Base-by-base conservation (phyloP, 768 basidiomycete genomes). In the Lanmaoa pseudosensibilis region DNA sequence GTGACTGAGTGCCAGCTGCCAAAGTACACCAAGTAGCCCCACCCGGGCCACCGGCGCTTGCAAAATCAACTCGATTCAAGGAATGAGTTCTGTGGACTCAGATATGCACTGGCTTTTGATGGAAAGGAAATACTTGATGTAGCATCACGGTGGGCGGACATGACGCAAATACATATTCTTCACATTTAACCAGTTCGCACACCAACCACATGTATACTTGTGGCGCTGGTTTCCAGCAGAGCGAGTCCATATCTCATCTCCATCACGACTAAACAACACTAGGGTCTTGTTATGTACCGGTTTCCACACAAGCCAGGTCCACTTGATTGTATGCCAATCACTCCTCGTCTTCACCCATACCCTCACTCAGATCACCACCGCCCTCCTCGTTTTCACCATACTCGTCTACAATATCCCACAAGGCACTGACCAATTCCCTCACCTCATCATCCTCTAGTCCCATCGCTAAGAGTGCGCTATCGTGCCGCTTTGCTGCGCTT, bases 361-460 rank as follows among this genome's bases (percentile, higher is more conserved):
- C 45, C 21, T 61, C 62, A 32, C 30, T 54, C 40, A 60, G 62
- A 30, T 63, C 63, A 19, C 62, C 68, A 13, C 62, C 69, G 16
- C 51, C 66, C 11, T 50, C 57, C 34, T 60, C 68, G 36, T 52
- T 58, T 33, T 62, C 73, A 19, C 69, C 75, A 46, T 74, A 77
- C 18, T 54, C 69, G 55, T 86, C 85, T 46, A 80, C 77, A 30
- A 87, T 70, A 19, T 76, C 79, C 86, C 87, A 87, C 46, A 88
- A 63, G 39, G 79, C 79, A 59, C 83, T 81, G 16, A 69, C 75
- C 34, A 88, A 67, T 49, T 86, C 86, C 52, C 65, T 77, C 51
- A 86, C 61, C 5, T 86, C 86, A 57, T 88, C 88, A 4, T 67
- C 57, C 53, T 84, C 80, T 19, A 83, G 49, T n/a, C 77, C 79